These are phyloP conservation scores for Huiozyma sinensis DNA, from an alignment of 805 yeast species.

Conservation along the genomic window DNA sequence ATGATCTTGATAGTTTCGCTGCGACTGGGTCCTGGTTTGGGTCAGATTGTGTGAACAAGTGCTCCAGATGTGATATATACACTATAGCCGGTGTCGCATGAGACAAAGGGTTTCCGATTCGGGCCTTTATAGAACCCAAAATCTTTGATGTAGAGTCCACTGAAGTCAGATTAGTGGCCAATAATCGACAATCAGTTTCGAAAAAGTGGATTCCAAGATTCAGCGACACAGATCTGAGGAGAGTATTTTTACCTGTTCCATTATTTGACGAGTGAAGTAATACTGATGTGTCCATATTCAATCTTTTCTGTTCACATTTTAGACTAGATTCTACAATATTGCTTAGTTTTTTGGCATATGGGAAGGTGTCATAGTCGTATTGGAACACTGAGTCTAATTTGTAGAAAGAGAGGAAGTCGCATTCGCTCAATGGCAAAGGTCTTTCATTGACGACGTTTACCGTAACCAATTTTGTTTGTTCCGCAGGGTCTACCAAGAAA, in stretches of 20 bases:
- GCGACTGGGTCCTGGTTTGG: constrained; percentile 39
- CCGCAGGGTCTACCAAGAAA: constrained; percentile 46
- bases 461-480: constrained; percentile 57
- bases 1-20: constrained; percentile 23
- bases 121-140: constrained; percentile 66
- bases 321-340: constrained; percentile 48
- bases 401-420: constrained; percentile 39
- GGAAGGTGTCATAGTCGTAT: constrained; percentile 29
- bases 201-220: constrained; percentile 56
- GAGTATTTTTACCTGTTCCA: constrained; percentile 68
- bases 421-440: constrained; percentile 23
- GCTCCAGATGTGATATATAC: constrained; percentile 63
- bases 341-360: constrained; percentile 40
- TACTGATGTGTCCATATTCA: constrained; percentile 47
- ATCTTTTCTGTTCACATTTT: constrained; percentile 14
- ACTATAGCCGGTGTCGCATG: constrained; percentile 40
- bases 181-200: constrained; percentile 56
- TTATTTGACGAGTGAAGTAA: constrained; percentile 58
- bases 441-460: constrained; percentile 42
- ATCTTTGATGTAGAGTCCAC: constrained; percentile 70
- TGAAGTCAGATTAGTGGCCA: constrained; percentile 36
- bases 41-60: constrained; percentile 55
- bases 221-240: constrained; percentile 44
- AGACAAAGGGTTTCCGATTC: constrained; percentile 50
- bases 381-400: constrained; percentile 34